Conservation (phyloP, 1,139 yeast species). For the Nakaseomyces bracarensis region DNA sequence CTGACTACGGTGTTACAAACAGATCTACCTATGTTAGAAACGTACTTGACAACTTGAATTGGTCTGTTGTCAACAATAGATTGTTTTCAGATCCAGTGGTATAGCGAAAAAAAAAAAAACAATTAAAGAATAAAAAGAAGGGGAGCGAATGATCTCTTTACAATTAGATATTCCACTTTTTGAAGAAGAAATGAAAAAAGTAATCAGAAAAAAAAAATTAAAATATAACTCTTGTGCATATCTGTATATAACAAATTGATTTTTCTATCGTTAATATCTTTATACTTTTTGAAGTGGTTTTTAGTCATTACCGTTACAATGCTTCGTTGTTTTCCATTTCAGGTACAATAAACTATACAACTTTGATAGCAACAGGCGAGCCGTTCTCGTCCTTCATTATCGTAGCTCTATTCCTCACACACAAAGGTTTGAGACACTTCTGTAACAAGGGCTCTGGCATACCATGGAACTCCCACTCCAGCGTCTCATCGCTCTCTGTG, state of each 20-base stretch:
- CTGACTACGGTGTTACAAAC: constrained; percentile 77
- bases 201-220: not conserved
- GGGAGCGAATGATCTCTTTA: constrained; percentile 5
- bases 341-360: too few relatives aligned
- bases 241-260: not conserved
- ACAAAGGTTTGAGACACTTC: constrained; percentile 49
- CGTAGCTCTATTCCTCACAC: constrained; percentile 61
- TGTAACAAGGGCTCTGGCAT: constrained; percentile 54
- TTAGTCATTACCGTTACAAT: too few relatives aligned
- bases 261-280: not conserved
- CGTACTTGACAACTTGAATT: constrained; percentile 73
- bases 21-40: constrained; percentile 64
- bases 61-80: constrained; percentile 76
- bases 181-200: constrained; percentile 6
- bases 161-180: constrained; percentile 8
- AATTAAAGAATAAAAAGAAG: too few relatives aligned
- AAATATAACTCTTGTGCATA: not conserved
- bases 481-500: constrained; percentile 52
- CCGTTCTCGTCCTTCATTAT: constrained; percentile 51
- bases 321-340: too few relatives aligned
- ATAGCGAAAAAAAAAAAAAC: constrained; percentile 8
- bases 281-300: too few relatives aligned
- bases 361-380: constrained; percentile 62
- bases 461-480: constrained; percentile 49
- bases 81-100: constrained; percentile 24